A percentile compares a stretch with the other conserved stretches of the same genome.
Evolutionary conservation across 2,329 filamentous ascomycete genomes (phyloP).

Genomic region (Fusarium pseudocircinatum): DNA sequence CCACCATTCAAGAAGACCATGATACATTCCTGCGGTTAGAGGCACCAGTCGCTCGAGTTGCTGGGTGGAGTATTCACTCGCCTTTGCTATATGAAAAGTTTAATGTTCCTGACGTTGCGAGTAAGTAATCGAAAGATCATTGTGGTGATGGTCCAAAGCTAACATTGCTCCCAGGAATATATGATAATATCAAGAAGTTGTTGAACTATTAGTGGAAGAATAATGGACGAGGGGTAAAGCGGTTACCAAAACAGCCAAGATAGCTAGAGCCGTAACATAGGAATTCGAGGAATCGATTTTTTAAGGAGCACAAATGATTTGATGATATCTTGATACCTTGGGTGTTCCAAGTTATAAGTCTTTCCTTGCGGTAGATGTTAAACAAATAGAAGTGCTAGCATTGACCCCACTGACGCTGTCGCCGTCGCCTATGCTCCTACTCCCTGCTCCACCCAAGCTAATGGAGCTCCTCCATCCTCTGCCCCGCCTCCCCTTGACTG

Average conservation of each 20-base stretch:
- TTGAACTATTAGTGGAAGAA: constrained; percentile 60
- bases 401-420: constrained; percentile 21
- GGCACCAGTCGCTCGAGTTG: constrained; percentile 84
- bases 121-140: constrained; percentile 64
- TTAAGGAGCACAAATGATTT: background rate
- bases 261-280: background rate
- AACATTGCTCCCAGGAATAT: constrained; percentile 64
- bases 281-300: background rate
- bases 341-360: background rate
- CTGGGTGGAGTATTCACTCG: constrained; percentile 89
- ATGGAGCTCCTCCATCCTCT: constrained; percentile 24
- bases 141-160: background rate
- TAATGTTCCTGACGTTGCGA: constrained; percentile 84
- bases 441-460: constrained; percentile 32
- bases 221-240: background rate
- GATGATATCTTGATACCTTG: background rate
- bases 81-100: constrained; percentile 83
- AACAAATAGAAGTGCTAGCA: background rate
- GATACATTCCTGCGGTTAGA: constrained; percentile 83
- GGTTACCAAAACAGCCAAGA: background rate
- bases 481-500: constrained; percentile 41
- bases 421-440: background rate
- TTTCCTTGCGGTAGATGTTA: background rate
- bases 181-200: constrained; percentile 74
- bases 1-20: constrained; percentile 81